phyloP scores from a whole-genome alignment of 78 protist genomes.

The Dictyostelium purpureum region DNA sequence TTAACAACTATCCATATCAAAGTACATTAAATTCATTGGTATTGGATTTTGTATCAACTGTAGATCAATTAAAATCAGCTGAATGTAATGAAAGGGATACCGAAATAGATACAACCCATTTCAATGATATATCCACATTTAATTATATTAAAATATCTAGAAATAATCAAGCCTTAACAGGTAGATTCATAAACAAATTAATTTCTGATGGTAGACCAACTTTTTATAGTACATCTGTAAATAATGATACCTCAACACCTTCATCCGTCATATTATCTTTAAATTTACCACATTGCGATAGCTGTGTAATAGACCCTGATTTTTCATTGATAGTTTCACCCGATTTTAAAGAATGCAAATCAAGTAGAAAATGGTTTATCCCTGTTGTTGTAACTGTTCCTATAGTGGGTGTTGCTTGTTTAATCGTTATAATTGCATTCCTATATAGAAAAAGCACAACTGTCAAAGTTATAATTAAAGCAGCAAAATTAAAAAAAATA shows the following conservation, averaged over 20 bases:
- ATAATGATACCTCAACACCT: too few relatives aligned
- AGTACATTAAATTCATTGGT: background rate
- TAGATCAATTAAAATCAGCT: too few relatives aligned
- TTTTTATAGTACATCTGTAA: background rate
- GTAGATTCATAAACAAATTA: background rate
- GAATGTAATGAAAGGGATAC: background rate
- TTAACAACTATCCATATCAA: background rate
- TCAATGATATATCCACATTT: background rate
- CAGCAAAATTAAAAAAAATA: slow-evolving; percentile 6
- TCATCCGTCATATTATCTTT: too few relatives aligned
- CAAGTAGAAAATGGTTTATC: background rate
- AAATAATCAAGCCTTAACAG: background rate
- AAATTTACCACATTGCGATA: too few relatives aligned
- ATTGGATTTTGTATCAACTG: background rate
- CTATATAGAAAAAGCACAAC: background rate
- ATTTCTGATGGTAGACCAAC: background rate
- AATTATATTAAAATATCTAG: too few relatives aligned
- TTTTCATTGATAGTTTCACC: background rate
- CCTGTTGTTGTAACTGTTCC: background rate
- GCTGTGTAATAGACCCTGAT: too few relatives aligned
- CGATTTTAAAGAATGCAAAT: background rate
- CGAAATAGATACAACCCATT: background rate
- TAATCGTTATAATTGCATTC: background rate
- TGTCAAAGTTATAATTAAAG: background rate
- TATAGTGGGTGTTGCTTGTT: background rate